A percentile compares a stretch with the other conserved stretches of the same genome.
Evolutionary conservation across 495 filamentous ascomycete genomes (phyloP).

Genomic region (Neurospora sp.): DNA sequence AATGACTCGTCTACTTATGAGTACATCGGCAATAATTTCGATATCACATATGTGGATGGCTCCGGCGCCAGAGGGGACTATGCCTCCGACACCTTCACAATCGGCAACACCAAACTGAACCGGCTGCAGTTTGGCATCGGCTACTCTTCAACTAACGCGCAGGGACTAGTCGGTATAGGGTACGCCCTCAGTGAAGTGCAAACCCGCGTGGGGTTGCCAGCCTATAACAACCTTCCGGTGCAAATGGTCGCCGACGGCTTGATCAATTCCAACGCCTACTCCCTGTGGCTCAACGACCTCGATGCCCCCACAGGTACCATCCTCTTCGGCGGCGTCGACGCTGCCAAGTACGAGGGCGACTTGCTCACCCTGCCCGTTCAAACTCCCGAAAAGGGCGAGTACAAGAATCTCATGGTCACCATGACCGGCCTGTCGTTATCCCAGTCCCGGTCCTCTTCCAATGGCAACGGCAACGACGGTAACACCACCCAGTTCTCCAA

Average conservation of each 20-base stretch:
- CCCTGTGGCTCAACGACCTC: constrained; percentile 79
- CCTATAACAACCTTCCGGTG: constrained; percentile 74
- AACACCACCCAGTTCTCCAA: neutral
- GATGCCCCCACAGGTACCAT: constrained; percentile 68
- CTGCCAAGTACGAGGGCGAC: constrained; percentile 59
- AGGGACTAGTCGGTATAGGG: constrained; percentile 89
- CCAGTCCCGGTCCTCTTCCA: neutral
- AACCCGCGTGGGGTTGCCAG: constrained; percentile 43
- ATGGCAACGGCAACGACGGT: constrained; percentile 35
- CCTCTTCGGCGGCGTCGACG: constrained; percentile 87
- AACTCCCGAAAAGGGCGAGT: constrained; percentile 39
- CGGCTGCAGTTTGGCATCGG: constrained; percentile 82
- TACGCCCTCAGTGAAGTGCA: constrained; percentile 76
- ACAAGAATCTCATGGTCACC: constrained; percentile 73
- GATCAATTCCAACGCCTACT: constrained; percentile 77
- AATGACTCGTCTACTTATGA: constrained; percentile 72
- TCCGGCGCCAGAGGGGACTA: constrained; percentile 76
- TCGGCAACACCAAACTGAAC: constrained; percentile 49
- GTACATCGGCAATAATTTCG: constrained; percentile 69
- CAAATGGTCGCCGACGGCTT: constrained; percentile 58
- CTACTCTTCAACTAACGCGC: constrained; percentile 55
- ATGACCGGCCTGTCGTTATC: constrained; percentile 45
- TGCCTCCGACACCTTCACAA: constrained; percentile 62
- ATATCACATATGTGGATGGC: constrained; percentile 86
- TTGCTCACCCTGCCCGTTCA: constrained; percentile 72